These are phyloP conservation scores for Leptographium procerum DNA, from an alignment of 2,329 filamentous ascomycete species.

Conservation along the genomic window DNA sequence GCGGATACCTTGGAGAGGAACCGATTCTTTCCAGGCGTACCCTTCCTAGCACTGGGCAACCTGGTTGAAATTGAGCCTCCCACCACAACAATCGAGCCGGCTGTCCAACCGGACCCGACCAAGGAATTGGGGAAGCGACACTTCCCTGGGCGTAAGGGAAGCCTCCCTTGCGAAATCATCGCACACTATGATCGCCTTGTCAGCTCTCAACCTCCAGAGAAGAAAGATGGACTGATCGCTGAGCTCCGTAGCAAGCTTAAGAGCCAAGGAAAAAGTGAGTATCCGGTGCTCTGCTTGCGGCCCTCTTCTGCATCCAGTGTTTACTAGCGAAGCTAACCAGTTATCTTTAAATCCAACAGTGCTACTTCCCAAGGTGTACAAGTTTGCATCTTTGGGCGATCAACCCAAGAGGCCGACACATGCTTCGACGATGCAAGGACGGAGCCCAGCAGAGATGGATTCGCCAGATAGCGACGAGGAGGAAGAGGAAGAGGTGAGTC, in stretches of 20 bases:
- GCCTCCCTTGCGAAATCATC: constrained; percentile 13
- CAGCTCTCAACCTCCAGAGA: constrained; percentile 6
- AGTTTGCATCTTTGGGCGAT: constrained; percentile 11
- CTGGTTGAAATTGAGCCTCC: constrained; percentile 11
- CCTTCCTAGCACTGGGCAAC: constrained; percentile 10
- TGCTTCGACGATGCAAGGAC: not conserved
- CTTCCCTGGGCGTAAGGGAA: constrained; percentile 10
- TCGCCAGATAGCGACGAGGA: constrained; percentile 9
- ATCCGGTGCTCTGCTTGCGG: too few relatives aligned
- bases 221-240: constrained; percentile 9
- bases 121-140: constrained; percentile 12
- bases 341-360: not conserved
- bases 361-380: constrained; percentile 14
- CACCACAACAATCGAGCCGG: constrained; percentile 8
- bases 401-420: constrained; percentile 2
- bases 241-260: constrained; percentile 12
- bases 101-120: constrained; percentile 11
- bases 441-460: constrained; percentile 4
- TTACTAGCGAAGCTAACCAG: not conserved
- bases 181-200: constrained; percentile 11
- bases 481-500: constrained; percentile 7
- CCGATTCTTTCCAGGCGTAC: constrained; percentile 10
- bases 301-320: too few relatives aligned
- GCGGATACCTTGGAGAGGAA: constrained; percentile 10
- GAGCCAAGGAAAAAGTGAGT: constrained; percentile 10